A percentile compares a stretch with the other conserved stretches of the same genome.
phyloP scores from a whole-genome alignment of 805 yeast genomes.

The Yamadazyma tumulicola region DNA sequence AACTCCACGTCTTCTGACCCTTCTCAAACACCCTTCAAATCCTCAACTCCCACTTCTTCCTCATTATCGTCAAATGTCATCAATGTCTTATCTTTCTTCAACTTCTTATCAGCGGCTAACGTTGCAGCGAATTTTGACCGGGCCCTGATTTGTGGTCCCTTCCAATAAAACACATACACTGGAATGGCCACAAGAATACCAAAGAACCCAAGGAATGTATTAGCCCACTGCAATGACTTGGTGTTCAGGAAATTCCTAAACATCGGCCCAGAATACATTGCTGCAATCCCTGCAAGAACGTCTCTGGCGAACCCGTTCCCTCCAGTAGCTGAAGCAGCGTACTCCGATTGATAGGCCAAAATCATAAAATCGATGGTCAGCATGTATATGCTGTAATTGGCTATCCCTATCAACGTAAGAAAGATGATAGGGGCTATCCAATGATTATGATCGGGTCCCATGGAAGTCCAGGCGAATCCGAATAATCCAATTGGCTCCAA shows the following conservation, averaged over 20 bases:
- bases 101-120: conserved; percentile 26
- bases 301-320: conserved; percentile 43
- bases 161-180: conserved; percentile 37
- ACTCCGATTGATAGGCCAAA: conserved; percentile 37
- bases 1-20: too few species aligned
- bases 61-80: conserved; percentile 7
- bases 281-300: conserved; percentile 36
- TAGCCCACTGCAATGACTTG: conserved; percentile 35
- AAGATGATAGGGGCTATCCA: conserved; percentile 43
- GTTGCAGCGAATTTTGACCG: conserved; percentile 36
- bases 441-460: conserved; percentile 35
- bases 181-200: conserved; percentile 33
- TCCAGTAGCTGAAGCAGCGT: conserved; percentile 43
- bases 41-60: conserved; percentile 11
- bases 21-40: conserved; percentile 29
- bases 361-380: conserved; percentile 44
- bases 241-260: conserved; percentile 28
- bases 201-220: conserved; percentile 33
- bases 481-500: conserved; percentile 36
- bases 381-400: conserved; percentile 40
- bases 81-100: conserved; percentile 10
- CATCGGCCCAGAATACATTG: conserved; percentile 38
- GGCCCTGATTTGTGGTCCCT: conserved; percentile 34
- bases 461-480: conserved; percentile 41
- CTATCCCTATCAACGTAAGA: conserved; percentile 33